Conservation (phyloP, 2,329 filamentous ascomycete species). For the Phaeoacremonium minimum region DNA sequence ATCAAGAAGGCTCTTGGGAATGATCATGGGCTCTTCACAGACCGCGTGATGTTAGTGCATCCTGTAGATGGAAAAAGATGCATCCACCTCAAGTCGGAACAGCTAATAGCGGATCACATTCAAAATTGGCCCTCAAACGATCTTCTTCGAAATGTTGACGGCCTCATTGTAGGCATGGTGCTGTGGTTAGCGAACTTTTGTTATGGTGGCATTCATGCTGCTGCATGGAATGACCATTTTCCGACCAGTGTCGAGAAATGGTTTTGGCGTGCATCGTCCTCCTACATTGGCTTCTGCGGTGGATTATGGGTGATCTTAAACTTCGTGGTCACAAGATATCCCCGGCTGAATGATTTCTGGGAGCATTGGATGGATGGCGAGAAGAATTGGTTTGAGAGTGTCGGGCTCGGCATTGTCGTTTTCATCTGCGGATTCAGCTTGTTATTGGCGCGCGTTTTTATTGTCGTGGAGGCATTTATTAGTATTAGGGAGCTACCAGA, state of each 20-base stretch:
- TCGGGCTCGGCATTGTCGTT: constrained; percentile 1
- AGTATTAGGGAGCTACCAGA: too few relatives aligned
- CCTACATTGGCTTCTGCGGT: constrained; percentile 7
- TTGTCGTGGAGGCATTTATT: too few relatives aligned
- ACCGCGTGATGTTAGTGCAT: too few relatives aligned
- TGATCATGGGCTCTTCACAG: too few relatives aligned
- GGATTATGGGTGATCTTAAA: constrained; percentile 8
- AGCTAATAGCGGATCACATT: too few relatives aligned
- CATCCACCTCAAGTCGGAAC: too few relatives aligned
- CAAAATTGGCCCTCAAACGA: too few relatives aligned
- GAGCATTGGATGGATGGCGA: constrained; percentile 6
- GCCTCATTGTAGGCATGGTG: neutral
- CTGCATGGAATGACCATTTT: neutral
- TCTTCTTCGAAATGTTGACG: neutral
- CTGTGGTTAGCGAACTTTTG: neutral
- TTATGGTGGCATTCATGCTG: neutral
- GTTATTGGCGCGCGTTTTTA: too few relatives aligned
- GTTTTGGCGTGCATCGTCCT: neutral
- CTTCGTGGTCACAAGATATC: constrained; percentile 5
- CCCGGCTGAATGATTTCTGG: constrained; percentile 2
- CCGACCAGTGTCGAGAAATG: neutral
- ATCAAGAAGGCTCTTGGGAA: too few relatives aligned
- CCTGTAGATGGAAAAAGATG: too few relatives aligned
- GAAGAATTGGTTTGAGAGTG: constrained; percentile 8
- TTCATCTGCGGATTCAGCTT: too few relatives aligned